phyloP scores from a whole-genome alignment of 2,329 filamentous ascomycete species.

The Epicoccum sorghinum region DNA sequence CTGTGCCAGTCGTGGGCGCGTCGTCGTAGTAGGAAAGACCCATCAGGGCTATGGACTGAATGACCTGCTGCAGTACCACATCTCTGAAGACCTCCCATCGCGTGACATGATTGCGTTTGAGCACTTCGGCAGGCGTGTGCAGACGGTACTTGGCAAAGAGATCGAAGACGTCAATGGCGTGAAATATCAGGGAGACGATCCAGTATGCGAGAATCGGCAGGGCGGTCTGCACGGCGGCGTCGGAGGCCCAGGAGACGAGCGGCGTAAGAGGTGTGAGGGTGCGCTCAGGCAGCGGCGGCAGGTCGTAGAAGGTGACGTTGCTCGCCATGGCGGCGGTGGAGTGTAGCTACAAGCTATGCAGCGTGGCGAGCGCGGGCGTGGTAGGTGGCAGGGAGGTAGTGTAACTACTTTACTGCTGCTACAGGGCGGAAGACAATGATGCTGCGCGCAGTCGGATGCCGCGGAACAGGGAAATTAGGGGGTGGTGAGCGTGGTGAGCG shows the following conservation, averaged over 20 bases:
- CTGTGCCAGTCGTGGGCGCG: constrained; percentile 74
- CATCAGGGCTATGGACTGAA: constrained; percentile 78
- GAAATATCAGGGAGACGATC: constrained; percentile 83
- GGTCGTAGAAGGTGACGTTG: constrained; percentile 58
- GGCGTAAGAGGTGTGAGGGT: constrained; percentile 71
- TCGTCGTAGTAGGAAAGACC: constrained; percentile 74
- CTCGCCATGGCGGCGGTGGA: constrained; percentile 43
- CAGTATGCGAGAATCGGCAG: constrained; percentile 87
- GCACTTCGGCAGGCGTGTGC: constrained; percentile 90
- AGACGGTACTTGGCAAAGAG: constrained; percentile 89
- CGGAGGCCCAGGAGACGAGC: constrained; percentile 77
- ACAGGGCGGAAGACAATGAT: constrained; percentile 8
- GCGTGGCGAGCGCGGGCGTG: not conserved
- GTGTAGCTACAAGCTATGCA: constrained; percentile 1
- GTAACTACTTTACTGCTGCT: not conserved
- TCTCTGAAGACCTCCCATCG: constrained; percentile 87
- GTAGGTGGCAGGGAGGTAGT: constrained; percentile 1
- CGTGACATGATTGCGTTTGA: constrained; percentile 84
- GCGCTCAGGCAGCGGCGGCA: constrained; percentile 88
- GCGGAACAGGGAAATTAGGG: constrained; percentile 38
- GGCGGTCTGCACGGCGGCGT: constrained; percentile 78
- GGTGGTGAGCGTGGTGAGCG: constrained; percentile 22
- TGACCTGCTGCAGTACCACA: constrained; percentile 87
- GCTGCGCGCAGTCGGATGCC: constrained; percentile 27
- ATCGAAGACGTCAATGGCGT: constrained; percentile 83